These are phyloP conservation scores for Jackrogersella multiformis DNA, from an alignment of 495 filamentous ascomycete genomes.

Conservation along the genomic window DNA sequence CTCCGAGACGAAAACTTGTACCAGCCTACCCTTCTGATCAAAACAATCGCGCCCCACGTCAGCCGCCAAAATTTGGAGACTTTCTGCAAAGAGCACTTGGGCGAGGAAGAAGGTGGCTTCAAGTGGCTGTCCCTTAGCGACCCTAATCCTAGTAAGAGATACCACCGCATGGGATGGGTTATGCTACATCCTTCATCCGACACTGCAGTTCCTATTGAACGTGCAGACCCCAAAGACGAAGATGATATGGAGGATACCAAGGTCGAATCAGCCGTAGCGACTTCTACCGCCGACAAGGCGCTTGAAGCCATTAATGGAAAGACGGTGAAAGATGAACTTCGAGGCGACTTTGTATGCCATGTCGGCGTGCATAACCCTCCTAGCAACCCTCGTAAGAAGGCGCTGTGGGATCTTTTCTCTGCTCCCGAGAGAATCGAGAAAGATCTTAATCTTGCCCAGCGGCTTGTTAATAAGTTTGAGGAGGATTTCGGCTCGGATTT, in stretches of 20 bases:
- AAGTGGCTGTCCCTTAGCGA: constrained; percentile 94
- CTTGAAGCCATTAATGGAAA: constrained; percentile 94
- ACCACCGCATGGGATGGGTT: constrained; percentile 98
- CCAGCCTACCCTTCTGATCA: constrained; percentile 94
- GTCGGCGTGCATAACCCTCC: constrained; percentile 95
- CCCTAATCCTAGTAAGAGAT: constrained; percentile 95
- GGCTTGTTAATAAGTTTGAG: constrained; percentile 82
- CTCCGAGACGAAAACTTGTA: constrained; percentile 82
- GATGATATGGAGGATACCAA: constrained; percentile 51
- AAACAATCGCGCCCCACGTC: constrained; percentile 96
- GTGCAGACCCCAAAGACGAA: constrained; percentile 70
- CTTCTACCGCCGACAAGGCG: constrained; percentile 79
- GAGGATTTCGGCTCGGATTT: constrained; percentile 75
- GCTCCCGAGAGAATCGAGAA: constrained; percentile 86
- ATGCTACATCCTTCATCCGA: constrained; percentile 86
- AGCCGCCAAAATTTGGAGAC: constrained; percentile 91
- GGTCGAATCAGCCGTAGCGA: constrained; percentile 48
- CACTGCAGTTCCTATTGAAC: constrained; percentile 63
- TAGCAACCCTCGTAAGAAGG: constrained; percentile 88
- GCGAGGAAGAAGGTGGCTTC: constrained; percentile 85
- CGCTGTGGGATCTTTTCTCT: constrained; percentile 95
- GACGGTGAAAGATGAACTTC: constrained; percentile 89
- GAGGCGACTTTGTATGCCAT: constrained; percentile 96
- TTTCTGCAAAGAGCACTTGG: constrained; percentile 91
- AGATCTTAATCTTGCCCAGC: constrained; percentile 79